Percentiles rank a stretch among this genome's conserved stretches.
phyloP scores from a whole-genome alignment of 2,329 filamentous ascomycete species.

The Ustulina deusta region DNA sequence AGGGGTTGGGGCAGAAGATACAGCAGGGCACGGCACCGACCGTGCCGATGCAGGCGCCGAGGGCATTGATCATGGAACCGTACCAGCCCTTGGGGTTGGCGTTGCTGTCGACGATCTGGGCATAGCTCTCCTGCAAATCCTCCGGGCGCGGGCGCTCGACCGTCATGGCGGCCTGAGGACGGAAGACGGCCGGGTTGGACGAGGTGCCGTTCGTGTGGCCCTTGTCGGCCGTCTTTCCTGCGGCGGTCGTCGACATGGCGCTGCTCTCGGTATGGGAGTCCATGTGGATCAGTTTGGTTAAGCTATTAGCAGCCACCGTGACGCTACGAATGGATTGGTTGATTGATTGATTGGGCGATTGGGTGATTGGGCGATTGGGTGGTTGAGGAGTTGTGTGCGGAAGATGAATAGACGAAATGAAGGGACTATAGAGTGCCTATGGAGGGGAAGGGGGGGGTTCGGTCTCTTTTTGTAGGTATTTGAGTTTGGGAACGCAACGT shows the following conservation, averaged over 20 bases:
- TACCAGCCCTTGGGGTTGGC: constrained; percentile 87
- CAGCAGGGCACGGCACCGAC: constrained; percentile 92
- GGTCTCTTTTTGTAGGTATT: constrained; percentile 32
- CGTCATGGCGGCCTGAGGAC: constrained; percentile 67
- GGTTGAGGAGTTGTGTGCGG: not conserved
- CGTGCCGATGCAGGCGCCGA: constrained; percentile 81
- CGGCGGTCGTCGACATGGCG: constrained; percentile 26
- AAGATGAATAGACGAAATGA: constrained; percentile 1
- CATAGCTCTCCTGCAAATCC: constrained; percentile 88
- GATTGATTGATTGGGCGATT: not conserved
- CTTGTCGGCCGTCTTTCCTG: constrained; percentile 30
- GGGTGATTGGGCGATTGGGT: not conserved
- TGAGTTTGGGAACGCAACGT: constrained; percentile 12
- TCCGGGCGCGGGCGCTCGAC: constrained; percentile 85
- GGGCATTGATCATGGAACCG: constrained; percentile 79
- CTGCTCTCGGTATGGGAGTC: constrained; percentile 38
- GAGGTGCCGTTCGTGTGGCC: constrained; percentile 31
- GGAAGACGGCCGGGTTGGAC: constrained; percentile 56
- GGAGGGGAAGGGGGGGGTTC: not conserved
- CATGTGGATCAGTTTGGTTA: constrained; percentile 34
- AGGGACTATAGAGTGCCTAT: not conserved
- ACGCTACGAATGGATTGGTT: not conserved
- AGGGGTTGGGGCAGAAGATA: constrained; percentile 92
- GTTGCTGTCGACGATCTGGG: constrained; percentile 72
- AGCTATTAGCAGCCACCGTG: constrained; percentile 32